Evolutionary conservation across 164 flowering plant species (phyloP).

Genomic region (Sedum album): DNA sequence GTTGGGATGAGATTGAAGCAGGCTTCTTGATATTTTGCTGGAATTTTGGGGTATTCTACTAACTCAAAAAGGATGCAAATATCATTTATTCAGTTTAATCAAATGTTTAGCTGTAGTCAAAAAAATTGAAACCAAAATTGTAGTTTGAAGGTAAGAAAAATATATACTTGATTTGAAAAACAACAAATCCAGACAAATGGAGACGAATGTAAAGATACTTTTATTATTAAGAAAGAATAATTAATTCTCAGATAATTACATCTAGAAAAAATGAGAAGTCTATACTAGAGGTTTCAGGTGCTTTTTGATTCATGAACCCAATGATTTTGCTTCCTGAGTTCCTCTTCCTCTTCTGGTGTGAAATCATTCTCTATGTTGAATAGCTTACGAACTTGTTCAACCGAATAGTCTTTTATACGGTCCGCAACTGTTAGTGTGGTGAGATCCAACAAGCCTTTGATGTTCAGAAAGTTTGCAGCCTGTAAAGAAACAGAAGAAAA

Average conservation of each 20-base stretch:
- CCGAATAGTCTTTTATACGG: constrained; percentile 8
- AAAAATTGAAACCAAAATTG: no score
- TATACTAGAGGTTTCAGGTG: neutral
- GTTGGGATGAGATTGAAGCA: no score
- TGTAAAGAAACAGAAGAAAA: neutral
- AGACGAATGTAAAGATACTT: no score
- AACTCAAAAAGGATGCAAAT: no score
- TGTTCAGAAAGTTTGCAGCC: constrained; percentile 4
- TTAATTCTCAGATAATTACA: neutral
- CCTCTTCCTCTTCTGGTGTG: constrained; percentile 13
- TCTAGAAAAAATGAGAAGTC: neutral
- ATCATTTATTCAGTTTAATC: no score
- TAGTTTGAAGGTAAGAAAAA: no score
- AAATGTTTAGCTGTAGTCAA: no score
- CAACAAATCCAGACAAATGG: neutral
- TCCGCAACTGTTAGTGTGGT: constrained; percentile 9
- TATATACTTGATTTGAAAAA: no score
- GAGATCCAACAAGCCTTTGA: constrained; percentile 9
- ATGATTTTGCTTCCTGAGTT: neutral
- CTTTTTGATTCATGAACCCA: constrained; percentile 8
- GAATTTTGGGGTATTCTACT: no score
- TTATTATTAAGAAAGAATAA: neutral
- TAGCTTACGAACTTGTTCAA: constrained; percentile 11
- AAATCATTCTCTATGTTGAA: constrained; percentile 18
- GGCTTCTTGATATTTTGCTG: no score